Evolutionary conservation across 1,284 basidiomycete species (phyloP).

Genomic region (Athelia psychrophila): DNA sequence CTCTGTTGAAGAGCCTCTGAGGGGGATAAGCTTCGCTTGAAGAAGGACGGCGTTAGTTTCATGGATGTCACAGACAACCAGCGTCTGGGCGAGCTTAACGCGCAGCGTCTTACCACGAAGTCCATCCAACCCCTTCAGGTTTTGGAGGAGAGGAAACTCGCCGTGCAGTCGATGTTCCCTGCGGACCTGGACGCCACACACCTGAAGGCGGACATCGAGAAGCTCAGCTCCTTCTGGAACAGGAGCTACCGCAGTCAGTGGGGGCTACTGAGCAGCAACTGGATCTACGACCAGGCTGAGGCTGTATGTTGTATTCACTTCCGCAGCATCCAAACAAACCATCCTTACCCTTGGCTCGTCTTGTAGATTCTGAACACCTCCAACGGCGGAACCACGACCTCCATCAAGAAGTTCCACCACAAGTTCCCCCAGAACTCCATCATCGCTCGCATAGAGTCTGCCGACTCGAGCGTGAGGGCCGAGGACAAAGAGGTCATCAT

Average conservation of each 20-base stretch:
- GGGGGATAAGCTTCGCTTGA: constrained; percentile 18
- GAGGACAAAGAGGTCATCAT: constrained; percentile 34
- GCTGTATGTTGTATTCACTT: constrained; percentile 1
- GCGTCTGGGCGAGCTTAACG: neutral
- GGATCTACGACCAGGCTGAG: constrained; percentile 14
- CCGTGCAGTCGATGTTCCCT: neutral
- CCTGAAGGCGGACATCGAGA: constrained; percentile 9
- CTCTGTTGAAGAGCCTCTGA: constrained; percentile 17
- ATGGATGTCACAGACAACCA: constrained; percentile 14
- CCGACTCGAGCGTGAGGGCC: constrained; percentile 16
- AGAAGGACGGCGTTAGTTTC: constrained; percentile 11
- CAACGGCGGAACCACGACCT: constrained; percentile 10
- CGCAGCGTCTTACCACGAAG: neutral
- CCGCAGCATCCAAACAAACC: neutral
- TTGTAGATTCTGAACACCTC: constrained; percentile 13
- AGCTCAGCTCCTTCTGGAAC: constrained; percentile 14
- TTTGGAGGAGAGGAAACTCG: neutral
- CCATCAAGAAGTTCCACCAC: constrained; percentile 40
- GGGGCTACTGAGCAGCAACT: constrained; percentile 15
- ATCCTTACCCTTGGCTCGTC: neutral
- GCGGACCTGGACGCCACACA: constrained; percentile 3
- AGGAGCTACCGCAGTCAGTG: constrained; percentile 12
- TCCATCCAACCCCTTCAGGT: constrained; percentile 11
- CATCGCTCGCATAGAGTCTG: constrained; percentile 37
- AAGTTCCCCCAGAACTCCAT: constrained; percentile 56